Evolutionary conservation across 495 filamentous ascomycete species (phyloP).

Genomic region (Talaromyces adpressus): DNA sequence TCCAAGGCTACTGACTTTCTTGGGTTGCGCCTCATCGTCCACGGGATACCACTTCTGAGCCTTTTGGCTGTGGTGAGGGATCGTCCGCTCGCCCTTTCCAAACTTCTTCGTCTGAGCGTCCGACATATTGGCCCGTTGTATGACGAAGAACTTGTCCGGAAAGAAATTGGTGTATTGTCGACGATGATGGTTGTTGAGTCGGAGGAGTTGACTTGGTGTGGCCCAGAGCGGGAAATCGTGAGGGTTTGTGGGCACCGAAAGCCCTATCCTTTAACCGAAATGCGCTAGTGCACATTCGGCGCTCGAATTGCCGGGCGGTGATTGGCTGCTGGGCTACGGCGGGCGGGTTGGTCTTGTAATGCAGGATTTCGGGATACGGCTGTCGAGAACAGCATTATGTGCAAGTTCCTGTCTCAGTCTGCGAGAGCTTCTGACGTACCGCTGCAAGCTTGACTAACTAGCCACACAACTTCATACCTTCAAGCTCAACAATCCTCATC

Average conservation of each 20-base stretch:
- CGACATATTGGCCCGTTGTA: conserved; percentile 56
- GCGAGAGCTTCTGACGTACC: conserved; percentile 3
- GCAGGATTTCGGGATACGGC: conserved; percentile 1
- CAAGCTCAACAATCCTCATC: neutral
- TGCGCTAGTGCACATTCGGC: conserved; percentile 27
- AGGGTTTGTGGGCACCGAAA: conserved; percentile 29
- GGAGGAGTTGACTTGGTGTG: conserved; percentile 21
- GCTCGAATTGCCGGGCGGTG: neutral
- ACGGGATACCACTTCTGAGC: conserved; percentile 99
- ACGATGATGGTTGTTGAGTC: conserved; percentile 43
- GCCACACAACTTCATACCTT: neutral
- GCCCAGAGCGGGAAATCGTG: conserved; percentile 26
- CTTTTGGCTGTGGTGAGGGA: conserved; percentile 79
- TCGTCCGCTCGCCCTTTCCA: conserved; percentile 89
- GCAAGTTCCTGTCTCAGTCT: neutral
- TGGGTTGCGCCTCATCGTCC: conserved; percentile 82
- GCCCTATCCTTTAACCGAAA: conserved; percentile 32
- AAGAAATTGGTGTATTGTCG: conserved; percentile 36
- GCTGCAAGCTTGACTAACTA: neutral
- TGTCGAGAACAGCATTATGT: neutral
- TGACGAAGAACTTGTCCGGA: conserved; percentile 32
- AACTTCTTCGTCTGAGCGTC: conserved; percentile 81
- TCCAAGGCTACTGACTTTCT: conserved; percentile 67
- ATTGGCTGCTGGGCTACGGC: neutral
- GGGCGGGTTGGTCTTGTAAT: neutral